Conservation (phyloP, 441 rosid genomes). For the Biscutella laevigata region DNA sequence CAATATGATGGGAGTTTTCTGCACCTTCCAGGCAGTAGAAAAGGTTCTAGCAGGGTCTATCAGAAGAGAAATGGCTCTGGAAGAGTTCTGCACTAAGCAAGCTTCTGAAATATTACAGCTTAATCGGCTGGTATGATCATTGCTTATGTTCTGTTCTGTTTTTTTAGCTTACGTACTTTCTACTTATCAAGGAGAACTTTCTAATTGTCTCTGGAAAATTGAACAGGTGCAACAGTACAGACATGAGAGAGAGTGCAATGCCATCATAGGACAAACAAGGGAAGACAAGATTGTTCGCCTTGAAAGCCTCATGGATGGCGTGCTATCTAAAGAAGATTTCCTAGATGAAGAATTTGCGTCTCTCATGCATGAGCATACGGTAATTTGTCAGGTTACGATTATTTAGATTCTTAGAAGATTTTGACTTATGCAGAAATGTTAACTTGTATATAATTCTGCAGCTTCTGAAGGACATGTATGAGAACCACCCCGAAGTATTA, state of each 20-base stretch:
- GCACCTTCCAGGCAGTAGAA: slow-evolving; percentile 68
- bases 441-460: slow-evolving; percentile 28
- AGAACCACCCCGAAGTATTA: slow-evolving; percentile 83
- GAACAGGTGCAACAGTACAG: slow-evolving; percentile 92
- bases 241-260: slow-evolving; percentile 97
- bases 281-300: slow-evolving; percentile 92
- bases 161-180: background rate
- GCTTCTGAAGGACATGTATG: slow-evolving; percentile 86
- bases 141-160: slow-evolving; percentile 1
- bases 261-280: slow-evolving; percentile 77
- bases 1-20: slow-evolving; percentile 27
- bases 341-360: slow-evolving; percentile 78
- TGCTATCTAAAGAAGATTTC: slow-evolving; percentile 77
- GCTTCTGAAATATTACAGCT: slow-evolving; percentile 85
- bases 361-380: slow-evolving; percentile 72
- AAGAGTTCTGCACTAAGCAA: slow-evolving; percentile 88
- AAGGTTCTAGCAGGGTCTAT: slow-evolving; percentile 95
- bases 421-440: slow-evolving; percentile 20
- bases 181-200: background rate
- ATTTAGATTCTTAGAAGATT: background rate
- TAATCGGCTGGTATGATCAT: slow-evolving; percentile 72
- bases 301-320: slow-evolving; percentile 95
- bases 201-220: background rate
- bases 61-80: slow-evolving; percentile 96
- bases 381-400: slow-evolving; percentile 25